Evolutionary conservation across 495 filamentous ascomycete species (phyloP), one percentile per base, ranked within the genome.

Genomic region (Xylaria grammica): DNA sequence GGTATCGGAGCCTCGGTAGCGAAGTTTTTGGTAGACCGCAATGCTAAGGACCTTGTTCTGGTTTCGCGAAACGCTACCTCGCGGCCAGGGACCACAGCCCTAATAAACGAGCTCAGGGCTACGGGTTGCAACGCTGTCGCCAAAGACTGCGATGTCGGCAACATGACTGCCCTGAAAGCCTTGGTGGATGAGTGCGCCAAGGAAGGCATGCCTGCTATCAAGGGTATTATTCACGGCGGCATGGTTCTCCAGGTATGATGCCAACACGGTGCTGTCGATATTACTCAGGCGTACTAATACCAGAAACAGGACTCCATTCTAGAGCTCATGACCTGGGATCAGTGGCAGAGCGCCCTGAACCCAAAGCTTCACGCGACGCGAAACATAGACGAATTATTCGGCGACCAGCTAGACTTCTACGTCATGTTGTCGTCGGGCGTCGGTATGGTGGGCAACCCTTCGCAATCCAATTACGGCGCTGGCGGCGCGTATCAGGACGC

Each of bases 391-490:
- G 52, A 72, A 13, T 46, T 60, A 4, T 74, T 85, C 24, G 34
- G 30, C 24, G 64, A 63, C 6, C 32, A 58, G 29, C 70, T 85
- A 8, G 79, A 83, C 65, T 85, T 84, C 73, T 85, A 79, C 74
- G 62, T 86, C 58, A 79, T 85, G 76, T 67, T 85, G 3, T 84
- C 82, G 29, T 89, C 87, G 3, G 61, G 81, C 0, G 67, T 77
- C 4, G 83, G 78, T 7, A 61, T 82, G 0, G 54, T 83, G 20
- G 85, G 86, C 8, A 77, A 66, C 49, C 58, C 65, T 6, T 72
- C 72, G 0, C 83, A 85, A 62, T 69, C 76, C 20, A 79, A 80
- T 17, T 85, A 85, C 62, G 76, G 77, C 11, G 80, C 81, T 0
- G 77, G 75, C 22, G 81, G 80, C 59, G 71, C 77, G n/a, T 84